Evolutionary conservation across 148 eudicot genomes (phyloP).

Genomic region (Cornus florida): DNA sequence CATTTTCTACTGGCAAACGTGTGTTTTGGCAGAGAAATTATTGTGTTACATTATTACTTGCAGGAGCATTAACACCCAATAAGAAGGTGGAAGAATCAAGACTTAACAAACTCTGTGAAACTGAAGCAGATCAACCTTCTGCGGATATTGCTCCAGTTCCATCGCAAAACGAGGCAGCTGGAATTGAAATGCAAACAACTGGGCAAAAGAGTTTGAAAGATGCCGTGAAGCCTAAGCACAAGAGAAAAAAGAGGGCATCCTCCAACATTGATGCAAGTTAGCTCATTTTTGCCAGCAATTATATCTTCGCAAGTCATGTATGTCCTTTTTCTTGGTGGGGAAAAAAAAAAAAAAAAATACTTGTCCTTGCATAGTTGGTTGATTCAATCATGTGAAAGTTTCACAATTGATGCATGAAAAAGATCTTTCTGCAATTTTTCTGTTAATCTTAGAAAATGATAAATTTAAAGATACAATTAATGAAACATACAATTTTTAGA

Average conservation of each 20-base stretch:
- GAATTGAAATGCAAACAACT: conserved; percentile 9
- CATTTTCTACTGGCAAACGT: background rate
- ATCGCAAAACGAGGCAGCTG: conserved; percentile 16
- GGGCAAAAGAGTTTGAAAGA: conserved; percentile 51
- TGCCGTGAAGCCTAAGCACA: conserved; percentile 74
- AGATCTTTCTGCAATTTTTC: background rate
- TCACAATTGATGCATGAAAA: background rate
- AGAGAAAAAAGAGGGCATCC: conserved; percentile 49
- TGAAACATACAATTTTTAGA: background rate
- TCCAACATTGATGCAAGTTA: conserved; percentile 33
- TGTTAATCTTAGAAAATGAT: background rate
- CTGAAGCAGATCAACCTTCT: conserved; percentile 13
- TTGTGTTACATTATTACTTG: conserved; percentile 3
- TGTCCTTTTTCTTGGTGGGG: background rate
- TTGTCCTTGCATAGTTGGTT: background rate
- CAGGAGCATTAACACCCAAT: conserved; percentile 25
- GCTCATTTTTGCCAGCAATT: conserved; percentile 5
- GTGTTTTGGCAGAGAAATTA: background rate
- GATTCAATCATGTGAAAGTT: background rate
- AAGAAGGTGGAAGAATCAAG: conserved; percentile 15
- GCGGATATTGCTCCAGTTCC: conserved; percentile 10
- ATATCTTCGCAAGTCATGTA: background rate
- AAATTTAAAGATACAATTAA: background rate
- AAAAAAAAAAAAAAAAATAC: background rate
- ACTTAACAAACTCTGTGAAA: conserved; percentile 3